These are phyloP conservation scores for Ogataea salicorniae DNA, from an alignment of 805 yeast genomes.

Conservation along the genomic window DNA sequence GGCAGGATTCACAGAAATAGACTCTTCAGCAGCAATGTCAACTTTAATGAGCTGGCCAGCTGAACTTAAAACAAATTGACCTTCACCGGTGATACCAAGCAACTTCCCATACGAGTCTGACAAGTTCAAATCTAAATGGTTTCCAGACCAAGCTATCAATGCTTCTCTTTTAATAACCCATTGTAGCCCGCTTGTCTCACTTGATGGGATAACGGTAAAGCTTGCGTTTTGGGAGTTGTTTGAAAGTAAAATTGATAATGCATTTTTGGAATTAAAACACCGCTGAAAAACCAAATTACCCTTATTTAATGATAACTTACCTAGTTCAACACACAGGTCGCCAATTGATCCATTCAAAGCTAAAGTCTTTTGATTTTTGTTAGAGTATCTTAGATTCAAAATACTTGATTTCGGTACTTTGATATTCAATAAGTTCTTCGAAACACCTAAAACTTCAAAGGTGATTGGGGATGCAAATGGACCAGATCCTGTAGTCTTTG, in stretches of 20 bases:
- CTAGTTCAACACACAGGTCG: conserved; percentile 27
- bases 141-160: conserved; percentile 46
- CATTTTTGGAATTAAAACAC: conserved; percentile 25
- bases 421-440: conserved; percentile 36
- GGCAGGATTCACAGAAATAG: conserved; percentile 34
- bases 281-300: conserved; percentile 29
- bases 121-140: conserved; percentile 22
- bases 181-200: conserved; percentile 10
- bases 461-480: conserved; percentile 41
- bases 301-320: conserved; percentile 13
- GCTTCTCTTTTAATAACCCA: conserved; percentile 37
- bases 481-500: conserved; percentile 40
- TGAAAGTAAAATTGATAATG: conserved; percentile 33
- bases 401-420: conserved; percentile 39
- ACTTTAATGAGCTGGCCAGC: conserved; percentile 37
- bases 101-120: conserved; percentile 6
- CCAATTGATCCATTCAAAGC: conserved; percentile 40
- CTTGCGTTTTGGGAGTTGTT: conserved; percentile 30
- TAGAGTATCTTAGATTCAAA: conserved; percentile 32
- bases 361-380: conserved; percentile 35
- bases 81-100: conserved; percentile 30
- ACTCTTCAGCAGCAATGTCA: conserved; percentile 32
- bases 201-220: conserved; percentile 31
- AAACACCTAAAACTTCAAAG: conserved; percentile 38
- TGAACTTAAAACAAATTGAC: conserved; percentile 36